Evolutionary conservation across 2,329 filamentous ascomycete species (phyloP), one percentile per base, ranked within the genome.

Genomic region (Sarocladiaceae sp.): DNA sequence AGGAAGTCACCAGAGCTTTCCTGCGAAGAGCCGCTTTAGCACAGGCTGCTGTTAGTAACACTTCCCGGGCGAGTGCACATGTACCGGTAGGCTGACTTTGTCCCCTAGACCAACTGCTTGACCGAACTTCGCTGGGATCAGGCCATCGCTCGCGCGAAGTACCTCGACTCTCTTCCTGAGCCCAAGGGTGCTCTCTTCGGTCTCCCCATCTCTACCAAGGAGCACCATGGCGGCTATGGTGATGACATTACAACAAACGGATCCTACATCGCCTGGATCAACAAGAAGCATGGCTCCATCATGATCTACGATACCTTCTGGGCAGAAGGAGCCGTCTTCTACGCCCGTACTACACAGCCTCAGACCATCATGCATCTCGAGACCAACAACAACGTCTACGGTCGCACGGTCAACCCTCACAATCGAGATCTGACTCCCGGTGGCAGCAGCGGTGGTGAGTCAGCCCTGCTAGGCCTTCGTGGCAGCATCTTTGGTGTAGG

Each of bases 331-430:
- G 61, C 75, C 78, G 2, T 86, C 15, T 55, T 63, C n/a, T 83
- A 85, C 59, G 79, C 80, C 54, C 87, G 88, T 63, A 88, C 86
- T 0, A 88, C 86, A 52, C 76, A 87, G 5, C 84, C 86, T 0
- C 80, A 83, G 58, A 76, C 73, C 0, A 67, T 83, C 48, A 75
- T 73, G 63, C 72, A 74, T 15, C 62, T 84, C 47, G 52, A 53
- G 17, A 22, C 23, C 3, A 74, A 77, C 36, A 86, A 84, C 59
- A 86, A 88, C 57, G 65, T 86, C 20, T 83, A 79, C 53, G 84
- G 83, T 1, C 74, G 79, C 29, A 81, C 80, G 0, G 66, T 86
- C 3, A 88, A 87, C 59, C 85, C 86, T 0, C 70, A 77, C 53
- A 87, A 86, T 54, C 73, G 79, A 1, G 68, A 73, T 18, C 70